Base-by-base conservation (phyloP, 257 asterid species). In the Verbascum thapsus region DNA sequence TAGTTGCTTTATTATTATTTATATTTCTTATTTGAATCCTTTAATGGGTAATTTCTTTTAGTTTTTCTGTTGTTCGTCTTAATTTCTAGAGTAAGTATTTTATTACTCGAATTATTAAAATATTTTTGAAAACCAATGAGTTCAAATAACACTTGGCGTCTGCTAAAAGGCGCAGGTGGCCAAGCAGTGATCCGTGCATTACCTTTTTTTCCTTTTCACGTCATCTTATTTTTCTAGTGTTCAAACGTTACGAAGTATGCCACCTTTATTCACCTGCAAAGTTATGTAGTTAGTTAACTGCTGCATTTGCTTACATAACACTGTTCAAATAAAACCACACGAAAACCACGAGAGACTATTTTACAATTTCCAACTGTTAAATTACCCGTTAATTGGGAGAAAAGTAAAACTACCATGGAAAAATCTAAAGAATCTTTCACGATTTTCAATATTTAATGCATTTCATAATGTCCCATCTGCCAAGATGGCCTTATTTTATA, bases 381-480 rank as follows among this genome's bases (percentile, higher is more conserved):
- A 26, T 5, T 5, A 66, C 43, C 30, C 19, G 26, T 44, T 48
- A 12, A 56, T 39, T 49, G 37, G 30, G 26, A 40, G 68, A 5
- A 26, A 26, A 26, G n/a, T n/a, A 26, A 5, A 47, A 54, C 53
- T 64, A 51, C 19, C 15, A 0, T 17, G 41, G 18, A 6, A 19
- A 26, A 1, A 2, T 5, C 32, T 26, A 1, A 26, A 26, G 32
- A 1, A 26, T 26, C 32, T 2, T 26, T 26, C 32, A 26, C 32
- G 2, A 38, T 20, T 38, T n/a, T 47, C 38, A 55, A 16, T 30
- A 34, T 48, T 48, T 17, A 59, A 53, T 34, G 37, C 9, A 26
- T 22, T 23, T 63, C 12, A 50, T 17, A n/a, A 26, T n/a, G 19
- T 49, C 66, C 64, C 81, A 71, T 55, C 20, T 71, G 68, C 68